A percentile compares a stretch with the other conserved stretches of the same genome.
phyloP scores from a whole-genome alignment of 345 rosid species.

The Euphorbia lathyris region DNA sequence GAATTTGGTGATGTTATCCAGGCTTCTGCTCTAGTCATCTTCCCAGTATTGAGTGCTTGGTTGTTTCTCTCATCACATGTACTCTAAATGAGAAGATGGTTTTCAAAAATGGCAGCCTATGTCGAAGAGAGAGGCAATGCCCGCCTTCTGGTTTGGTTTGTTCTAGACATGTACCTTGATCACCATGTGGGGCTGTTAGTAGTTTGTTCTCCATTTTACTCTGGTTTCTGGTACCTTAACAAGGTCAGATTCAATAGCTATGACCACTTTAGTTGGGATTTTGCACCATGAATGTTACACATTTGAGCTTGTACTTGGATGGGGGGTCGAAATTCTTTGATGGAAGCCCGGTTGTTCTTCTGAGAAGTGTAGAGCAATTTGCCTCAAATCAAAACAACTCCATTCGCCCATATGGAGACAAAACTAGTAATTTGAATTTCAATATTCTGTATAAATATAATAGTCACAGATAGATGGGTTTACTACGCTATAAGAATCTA shows the following conservation, averaged over 20 bases:
- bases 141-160: neutral
- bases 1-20: slow-evolving; percentile 28
- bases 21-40: slow-evolving; percentile 72
- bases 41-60: slow-evolving; percentile 71
- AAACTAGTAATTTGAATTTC: neutral
- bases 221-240: neutral
- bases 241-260: neutral
- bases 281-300: neutral
- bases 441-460: neutral
- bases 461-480: no score
- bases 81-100: slow-evolving; percentile 16
- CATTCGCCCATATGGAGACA: neutral
- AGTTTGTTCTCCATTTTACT: neutral
- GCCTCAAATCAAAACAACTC: neutral
- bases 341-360: neutral
- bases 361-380: neutral
- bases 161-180: neutral
- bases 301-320: neutral
- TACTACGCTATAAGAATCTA: no score
- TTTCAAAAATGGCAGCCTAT: slow-evolving; percentile 8
- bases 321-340: neutral
- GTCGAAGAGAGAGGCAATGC: neutral
- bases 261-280: neutral
- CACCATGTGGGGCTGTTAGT: slow-evolving; percentile 1
- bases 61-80: slow-evolving; percentile 39